Base-by-base conservation (phyloP, 768 basidiomycete species). In the Boletus subparvulus region DNA sequence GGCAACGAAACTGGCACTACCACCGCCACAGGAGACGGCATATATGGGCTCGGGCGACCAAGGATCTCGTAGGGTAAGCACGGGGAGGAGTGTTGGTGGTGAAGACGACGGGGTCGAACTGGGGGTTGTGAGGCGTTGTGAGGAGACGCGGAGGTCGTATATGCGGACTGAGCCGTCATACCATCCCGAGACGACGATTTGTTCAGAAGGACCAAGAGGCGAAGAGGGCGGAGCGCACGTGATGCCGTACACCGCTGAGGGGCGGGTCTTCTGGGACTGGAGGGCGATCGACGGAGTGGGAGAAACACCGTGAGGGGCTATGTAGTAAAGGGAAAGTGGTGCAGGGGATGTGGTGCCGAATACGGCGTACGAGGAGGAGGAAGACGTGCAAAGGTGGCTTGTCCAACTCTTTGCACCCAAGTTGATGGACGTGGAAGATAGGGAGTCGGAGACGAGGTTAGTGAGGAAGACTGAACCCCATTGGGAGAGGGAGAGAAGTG, bases 181-280 rank as follows among this genome's bases (percentile, higher is more conserved):
- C 90, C 91, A 92, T 2, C 90, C 92, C 1, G 88, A 87, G 37
- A 90, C 78, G 24, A 94, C 54, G 19, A 90, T 80, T 63, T 90
- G 79, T 17, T 87, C 83, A 4, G 88, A 87, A 2, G 80, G 72
- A 4, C 90, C 90, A 80, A 86, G 85, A 1, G 85, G 82, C 21
- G 85, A 85, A 28, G 82, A 77, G 0, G 78, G 76, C 1, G 88
- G 85, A 8, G 83, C 82, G 26, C 74, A 75, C 9, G 83, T 74
- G 67, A 94, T 81, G 42, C 82, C 87, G 73, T 92, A 92, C 11
- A 91, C 91, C 1, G 90, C 88, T 35, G 84, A 80, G 4, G 69
- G 65, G 46, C 55, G 43, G 35, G 65, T 58, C 51, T 71, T 67
- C 30, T 69, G 63, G 8, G 79, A 73, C 51, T 76, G 74, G 47